Evolutionary conservation across 2,329 filamentous ascomycete species (phyloP).

Genomic region (Aspergillus ochraceus): DNA sequence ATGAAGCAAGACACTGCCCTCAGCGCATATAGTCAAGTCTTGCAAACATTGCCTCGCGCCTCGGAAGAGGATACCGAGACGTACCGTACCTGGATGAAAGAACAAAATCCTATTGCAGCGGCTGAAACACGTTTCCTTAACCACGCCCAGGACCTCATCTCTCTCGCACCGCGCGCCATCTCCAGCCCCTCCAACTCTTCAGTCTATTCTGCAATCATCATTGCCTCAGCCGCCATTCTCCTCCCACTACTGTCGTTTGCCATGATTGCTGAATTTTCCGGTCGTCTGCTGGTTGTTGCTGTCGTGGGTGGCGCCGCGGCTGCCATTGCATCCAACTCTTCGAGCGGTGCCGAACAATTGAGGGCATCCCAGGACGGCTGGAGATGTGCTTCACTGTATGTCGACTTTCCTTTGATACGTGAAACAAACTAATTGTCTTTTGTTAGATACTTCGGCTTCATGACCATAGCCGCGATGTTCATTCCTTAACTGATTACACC

Average conservation of each 20-base stretch:
- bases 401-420: not conserved
- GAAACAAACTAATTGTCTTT: not conserved
- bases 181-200: constrained; percentile 21
- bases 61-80: constrained; percentile 48
- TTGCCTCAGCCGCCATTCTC: constrained; percentile 54
- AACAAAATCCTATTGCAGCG: constrained; percentile 50
- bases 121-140: constrained; percentile 56
- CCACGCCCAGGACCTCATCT: constrained; percentile 48
- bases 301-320: constrained; percentile 52
- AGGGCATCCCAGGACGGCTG: constrained; percentile 42
- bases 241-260: constrained; percentile 60
- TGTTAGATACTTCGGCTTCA: constrained; percentile 41
- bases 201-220: constrained; percentile 43
- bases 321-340: constrained; percentile 38
- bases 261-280: constrained; percentile 57
- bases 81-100: constrained; percentile 57
- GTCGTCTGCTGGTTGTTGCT: constrained; percentile 58
- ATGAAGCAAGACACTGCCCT: constrained; percentile 39
- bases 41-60: constrained; percentile 48
- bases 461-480: constrained; percentile 39
- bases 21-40: constrained; percentile 49
- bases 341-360: constrained; percentile 34
- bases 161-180: constrained; percentile 27
- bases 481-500: constrained; percentile 27
- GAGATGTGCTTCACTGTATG: constrained; percentile 41